A percentile compares a stretch with the other conserved stretches of the same genome.
Evolutionary conservation across 2,329 filamentous ascomycete species (phyloP).

Genomic region (Hypoxylon sp.): DNA sequence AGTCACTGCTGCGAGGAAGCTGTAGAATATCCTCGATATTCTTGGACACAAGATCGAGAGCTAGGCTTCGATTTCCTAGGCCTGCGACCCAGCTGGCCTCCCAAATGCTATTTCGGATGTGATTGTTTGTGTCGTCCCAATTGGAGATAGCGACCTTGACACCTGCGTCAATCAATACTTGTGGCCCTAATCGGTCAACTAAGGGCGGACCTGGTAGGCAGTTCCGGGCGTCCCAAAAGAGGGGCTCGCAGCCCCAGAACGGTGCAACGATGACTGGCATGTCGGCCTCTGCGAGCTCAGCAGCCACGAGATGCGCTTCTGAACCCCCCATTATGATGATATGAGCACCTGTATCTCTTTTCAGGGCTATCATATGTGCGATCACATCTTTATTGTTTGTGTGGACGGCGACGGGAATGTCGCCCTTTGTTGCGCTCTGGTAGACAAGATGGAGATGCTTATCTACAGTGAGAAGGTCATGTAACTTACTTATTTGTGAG

Average conservation of each 20-base stretch:
- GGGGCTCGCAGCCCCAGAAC: conserved; percentile 46
- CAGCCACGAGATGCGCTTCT: conserved; percentile 40
- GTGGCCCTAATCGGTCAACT: conserved; percentile 38
- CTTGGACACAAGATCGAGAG: conserved; percentile 54
- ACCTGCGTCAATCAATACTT: conserved; percentile 39
- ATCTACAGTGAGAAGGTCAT: conserved; percentile 37
- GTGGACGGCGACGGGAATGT: conserved; percentile 41
- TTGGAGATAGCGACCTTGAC: conserved; percentile 44
- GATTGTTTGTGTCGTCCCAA: conserved; percentile 45
- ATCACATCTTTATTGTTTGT: conserved; percentile 47
- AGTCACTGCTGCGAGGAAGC: conserved; percentile 52
- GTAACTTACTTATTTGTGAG: conserved; percentile 40
- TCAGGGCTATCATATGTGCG: conserved; percentile 41
- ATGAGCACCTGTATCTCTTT: conserved; percentile 41
- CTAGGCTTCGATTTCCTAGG: conserved; percentile 42
- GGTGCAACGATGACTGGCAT: conserved; percentile 42
- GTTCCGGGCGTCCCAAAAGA: conserved; percentile 41
- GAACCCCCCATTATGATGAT: conserved; percentile 45
- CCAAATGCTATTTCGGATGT: conserved; percentile 45
- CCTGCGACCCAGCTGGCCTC: conserved; percentile 44
- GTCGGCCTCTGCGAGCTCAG: conserved; percentile 32
- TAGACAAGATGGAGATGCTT: conserved; percentile 43
- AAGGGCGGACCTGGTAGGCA: conserved; percentile 43
- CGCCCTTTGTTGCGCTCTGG: conserved; percentile 35
- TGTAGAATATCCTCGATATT: conserved; percentile 57